Evolutionary conservation across 768 basidiomycete genomes (phyloP), one percentile per base, ranked within the genome.

Genomic region (Russula compacta): DNA sequence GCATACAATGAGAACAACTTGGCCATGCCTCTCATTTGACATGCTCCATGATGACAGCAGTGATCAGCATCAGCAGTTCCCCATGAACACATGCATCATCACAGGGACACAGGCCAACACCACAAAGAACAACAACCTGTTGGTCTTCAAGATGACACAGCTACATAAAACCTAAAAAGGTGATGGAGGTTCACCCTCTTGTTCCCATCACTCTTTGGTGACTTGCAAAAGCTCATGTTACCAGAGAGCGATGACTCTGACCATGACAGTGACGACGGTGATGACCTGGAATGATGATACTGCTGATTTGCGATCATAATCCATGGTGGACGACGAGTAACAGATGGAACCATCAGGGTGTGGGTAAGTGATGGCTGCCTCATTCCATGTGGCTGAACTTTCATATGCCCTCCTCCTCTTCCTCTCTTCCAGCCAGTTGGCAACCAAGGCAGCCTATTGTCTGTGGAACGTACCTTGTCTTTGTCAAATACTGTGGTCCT

Each of bases 21-120:
- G 97, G 97, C 92, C 97, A 0, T 97, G 92, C 74, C 78, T 99
- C 5, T 97, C 94, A 12, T 98, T 98, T 73, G 97, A 98, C 69
- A 74, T 98, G 49, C 79, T 99, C 14, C 81, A 92, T 50, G 97
- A 98, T 72, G 84, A 80, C 68, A 81, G 92, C 14, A 97, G 97
- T 14, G 89, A 95, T 66, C 86, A 94, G 72, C 83, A 97, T 17
- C 84, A 90, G 71, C 83, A 86, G 67, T 90, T 87, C 73, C 97
- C 97, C 56, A 86, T 87, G 48, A 89, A 89, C 15, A 81, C 88
- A 0, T 95, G 87, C 73, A 78, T 97, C 60, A 93, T 95, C 7
- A 81, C 94, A 4, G 97, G 97, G n/a, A 95, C 95, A 0, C 97
- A 99, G 73, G 95, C 97, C 1, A 86, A 87, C 69, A 68, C 71